Conservation (phyloP, 495 filamentous ascomycete genomes). For the Entonaema liquescens region DNA sequence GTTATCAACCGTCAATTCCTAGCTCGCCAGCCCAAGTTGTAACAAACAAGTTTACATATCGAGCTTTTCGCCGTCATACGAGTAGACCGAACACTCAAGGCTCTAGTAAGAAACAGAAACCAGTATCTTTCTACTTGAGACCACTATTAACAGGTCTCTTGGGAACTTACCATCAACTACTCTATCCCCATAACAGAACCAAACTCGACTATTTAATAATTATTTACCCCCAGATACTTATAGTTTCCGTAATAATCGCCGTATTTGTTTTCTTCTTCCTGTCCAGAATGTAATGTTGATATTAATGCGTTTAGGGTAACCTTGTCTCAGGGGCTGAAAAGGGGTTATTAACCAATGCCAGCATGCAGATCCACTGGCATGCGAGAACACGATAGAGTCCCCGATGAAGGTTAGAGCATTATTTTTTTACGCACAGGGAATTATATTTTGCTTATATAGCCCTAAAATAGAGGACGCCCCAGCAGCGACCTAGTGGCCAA, state of each 20-base stretch:
- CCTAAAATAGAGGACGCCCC: neutral
- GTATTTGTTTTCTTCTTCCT: too few relatives aligned
- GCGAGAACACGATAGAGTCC: neutral
- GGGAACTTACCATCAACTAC: neutral
- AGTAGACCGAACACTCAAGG: neutral
- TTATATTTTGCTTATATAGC: neutral
- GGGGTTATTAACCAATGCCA: neutral
- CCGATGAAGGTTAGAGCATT: neutral
- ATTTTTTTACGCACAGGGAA: neutral
- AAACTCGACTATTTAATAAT: neutral
- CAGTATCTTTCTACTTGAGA: neutral
- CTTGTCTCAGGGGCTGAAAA: neutral
- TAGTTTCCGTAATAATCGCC: neutral
- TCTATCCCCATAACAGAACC: neutral
- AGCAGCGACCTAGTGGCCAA: neutral
- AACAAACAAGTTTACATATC: neutral
- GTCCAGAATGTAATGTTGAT: neutral
- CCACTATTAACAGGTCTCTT: neutral
- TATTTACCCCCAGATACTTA: neutral
- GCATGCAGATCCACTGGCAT: neutral
- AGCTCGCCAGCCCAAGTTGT: too few relatives aligned
- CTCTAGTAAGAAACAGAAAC: neutral
- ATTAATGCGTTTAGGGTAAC: neutral
- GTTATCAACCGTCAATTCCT: too few relatives aligned
- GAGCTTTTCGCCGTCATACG: neutral